These are phyloP conservation scores for Lactarius akahatsu DNA, from an alignment of 768 basidiomycete genomes.

Conservation along the genomic window DNA sequence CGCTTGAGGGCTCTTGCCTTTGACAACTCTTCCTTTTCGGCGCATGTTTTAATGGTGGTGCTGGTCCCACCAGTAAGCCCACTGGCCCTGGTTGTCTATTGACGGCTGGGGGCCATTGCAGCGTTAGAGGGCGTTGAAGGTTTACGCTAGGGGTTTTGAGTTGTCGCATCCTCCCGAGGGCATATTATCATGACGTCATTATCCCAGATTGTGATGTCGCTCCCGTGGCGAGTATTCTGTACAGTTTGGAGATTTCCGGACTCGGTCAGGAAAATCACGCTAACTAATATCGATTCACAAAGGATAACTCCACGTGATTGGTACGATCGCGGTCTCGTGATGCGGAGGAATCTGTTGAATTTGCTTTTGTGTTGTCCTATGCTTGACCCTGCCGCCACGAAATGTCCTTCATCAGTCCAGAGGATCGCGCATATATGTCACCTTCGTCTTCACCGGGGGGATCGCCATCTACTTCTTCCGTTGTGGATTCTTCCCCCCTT, in stretches of 20 bases:
- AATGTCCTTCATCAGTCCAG: conserved; percentile 22
- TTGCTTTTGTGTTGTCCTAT: background rate
- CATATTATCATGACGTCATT: background rate
- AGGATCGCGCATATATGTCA: conserved; percentile 28
- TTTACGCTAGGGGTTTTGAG: background rate
- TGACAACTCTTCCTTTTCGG: background rate
- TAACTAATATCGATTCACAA: too few relatives aligned
- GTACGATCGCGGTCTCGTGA: conserved; percentile 19
- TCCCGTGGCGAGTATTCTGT: too few relatives aligned
- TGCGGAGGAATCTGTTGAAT: conserved; percentile 7
- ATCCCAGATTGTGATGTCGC: background rate
- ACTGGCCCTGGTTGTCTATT: background rate
- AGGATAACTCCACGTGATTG: conserved; percentile 14
- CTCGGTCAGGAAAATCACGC: background rate
- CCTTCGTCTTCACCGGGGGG: conserved; percentile 25
- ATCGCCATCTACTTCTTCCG: conserved; percentile 18
- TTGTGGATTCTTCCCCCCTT: conserved; percentile 23
- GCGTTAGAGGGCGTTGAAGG: background rate
- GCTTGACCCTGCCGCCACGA: background rate
- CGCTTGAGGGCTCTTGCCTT: background rate
- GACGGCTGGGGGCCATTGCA: background rate
- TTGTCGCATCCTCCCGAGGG: background rate
- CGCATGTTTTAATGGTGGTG: background rate
- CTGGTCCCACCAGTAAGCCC: background rate
- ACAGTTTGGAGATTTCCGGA: background rate